Conservation (phyloP, 768 basidiomycete species). For the Porphyrellus cyaneotinctus region DNA sequence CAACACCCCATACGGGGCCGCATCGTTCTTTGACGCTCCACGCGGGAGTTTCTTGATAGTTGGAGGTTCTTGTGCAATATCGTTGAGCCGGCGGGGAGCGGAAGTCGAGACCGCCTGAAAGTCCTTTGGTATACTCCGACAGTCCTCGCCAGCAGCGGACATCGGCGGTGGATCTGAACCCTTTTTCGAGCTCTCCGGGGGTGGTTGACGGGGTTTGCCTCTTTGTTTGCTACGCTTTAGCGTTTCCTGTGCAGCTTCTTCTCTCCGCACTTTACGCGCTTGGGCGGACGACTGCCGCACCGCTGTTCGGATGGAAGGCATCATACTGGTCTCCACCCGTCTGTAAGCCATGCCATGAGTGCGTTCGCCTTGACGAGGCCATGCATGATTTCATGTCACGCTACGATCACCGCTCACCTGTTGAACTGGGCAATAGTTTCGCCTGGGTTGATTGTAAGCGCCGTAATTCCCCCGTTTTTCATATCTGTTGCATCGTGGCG, state of each 20-base stretch:
- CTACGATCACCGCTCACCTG: constrained; percentile 41
- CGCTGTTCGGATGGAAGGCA: constrained; percentile 58
- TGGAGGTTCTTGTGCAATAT: constrained; percentile 67
- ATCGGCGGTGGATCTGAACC: constrained; percentile 12
- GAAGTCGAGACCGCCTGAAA: constrained; percentile 50
- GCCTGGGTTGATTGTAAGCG: constrained; percentile 53
- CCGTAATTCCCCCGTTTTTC: constrained; percentile 15
- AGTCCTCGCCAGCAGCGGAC: constrained; percentile 12
- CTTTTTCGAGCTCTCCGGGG: constrained; percentile 11
- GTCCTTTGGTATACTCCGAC: constrained; percentile 35
- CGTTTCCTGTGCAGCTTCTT: constrained; percentile 18
- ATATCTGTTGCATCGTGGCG: constrained; percentile 22
- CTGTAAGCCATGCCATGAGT: constrained; percentile 33
- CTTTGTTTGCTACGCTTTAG: constrained; percentile 14
- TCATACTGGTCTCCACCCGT: constrained; percentile 71
- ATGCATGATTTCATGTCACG: constrained; percentile 8
- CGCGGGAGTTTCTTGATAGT: constrained; percentile 54
- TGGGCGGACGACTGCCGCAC: constrained; percentile 53
- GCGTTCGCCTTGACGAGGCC: constrained; percentile 7
- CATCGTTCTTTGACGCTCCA: constrained; percentile 31
- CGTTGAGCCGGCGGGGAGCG: constrained; percentile 63
- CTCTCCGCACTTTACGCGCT: constrained; percentile 43
- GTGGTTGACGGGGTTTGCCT: constrained; percentile 4
- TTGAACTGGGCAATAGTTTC: constrained; percentile 78
- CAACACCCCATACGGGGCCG: constrained; percentile 43